Percentiles rank a stretch among this genome's conserved stretches.
Conservation (phyloP, 2,329 filamentous ascomycete genomes). For the Curvularia lunata region DNA sequence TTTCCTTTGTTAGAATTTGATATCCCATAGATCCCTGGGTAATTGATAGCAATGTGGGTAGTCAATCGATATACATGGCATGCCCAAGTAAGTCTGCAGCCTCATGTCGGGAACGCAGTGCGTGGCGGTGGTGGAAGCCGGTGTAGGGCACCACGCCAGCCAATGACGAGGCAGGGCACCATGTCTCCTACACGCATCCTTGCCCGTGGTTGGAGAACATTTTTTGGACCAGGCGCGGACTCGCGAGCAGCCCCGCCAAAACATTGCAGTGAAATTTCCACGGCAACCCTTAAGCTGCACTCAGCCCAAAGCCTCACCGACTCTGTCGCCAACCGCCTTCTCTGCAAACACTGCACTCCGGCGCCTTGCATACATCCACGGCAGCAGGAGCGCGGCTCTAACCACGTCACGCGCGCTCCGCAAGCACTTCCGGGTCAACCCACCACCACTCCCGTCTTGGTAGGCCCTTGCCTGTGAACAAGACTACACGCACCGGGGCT, state of each 20-base stretch:
- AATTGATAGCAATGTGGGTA: slow-evolving; percentile 15
- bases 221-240: slow-evolving; percentile 19
- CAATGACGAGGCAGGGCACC: slow-evolving; percentile 15
- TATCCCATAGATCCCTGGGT: slow-evolving; percentile 20
- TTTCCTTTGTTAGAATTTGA: slow-evolving; percentile 20
- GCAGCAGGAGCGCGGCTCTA: slow-evolving; percentile 11
- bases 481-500: slow-evolving; percentile 23
- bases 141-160: slow-evolving; percentile 1
- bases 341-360: background rate
- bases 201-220: slow-evolving; percentile 18
- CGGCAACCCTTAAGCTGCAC: slow-evolving; percentile 18
- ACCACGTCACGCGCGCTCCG: slow-evolving; percentile 20
- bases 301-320: slow-evolving; percentile 2
- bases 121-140: background rate
- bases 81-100: background rate
- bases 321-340: slow-evolving; percentile 11
- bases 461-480: slow-evolving; percentile 20
- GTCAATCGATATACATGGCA: slow-evolving; percentile 10
- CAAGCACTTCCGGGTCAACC: slow-evolving; percentile 4
- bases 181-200: slow-evolving; percentile 13
- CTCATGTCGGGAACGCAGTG: background rate
- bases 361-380: slow-evolving; percentile 5
- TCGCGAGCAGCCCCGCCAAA: slow-evolving; percentile 27
- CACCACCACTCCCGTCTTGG: slow-evolving; percentile 1
- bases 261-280: slow-evolving; percentile 25